Percentiles rank a stretch among this genome's conserved stretches.
Evolutionary conservation across 106 monocot genomes (phyloP).

Genomic region (Chionographis japonica): DNA sequence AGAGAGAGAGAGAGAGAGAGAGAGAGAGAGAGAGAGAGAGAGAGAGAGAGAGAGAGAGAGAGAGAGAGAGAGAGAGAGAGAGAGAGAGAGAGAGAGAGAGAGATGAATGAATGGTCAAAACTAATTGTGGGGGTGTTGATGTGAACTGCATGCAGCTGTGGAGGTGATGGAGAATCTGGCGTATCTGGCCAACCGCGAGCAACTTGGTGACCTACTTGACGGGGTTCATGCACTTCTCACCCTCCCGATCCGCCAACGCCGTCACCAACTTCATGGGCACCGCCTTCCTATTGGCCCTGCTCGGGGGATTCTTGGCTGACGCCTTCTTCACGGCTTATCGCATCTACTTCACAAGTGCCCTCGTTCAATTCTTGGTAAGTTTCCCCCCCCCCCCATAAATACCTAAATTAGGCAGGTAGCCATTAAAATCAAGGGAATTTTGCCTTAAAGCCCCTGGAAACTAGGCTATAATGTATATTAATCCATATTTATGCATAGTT

Average conservation of each 20-base stretch:
- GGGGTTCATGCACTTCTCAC: conserved; percentile 65
- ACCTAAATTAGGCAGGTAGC: neutral
- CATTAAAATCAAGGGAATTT: too few relatives aligned
- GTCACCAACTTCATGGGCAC: conserved; percentile 98
- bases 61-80: too few relatives aligned
- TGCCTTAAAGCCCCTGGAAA: too few relatives aligned
- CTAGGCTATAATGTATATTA: too few relatives aligned
- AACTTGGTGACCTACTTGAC: conserved; percentile 71
- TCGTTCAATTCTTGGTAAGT: conserved; percentile 64
- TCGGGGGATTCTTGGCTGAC: conserved; percentile 84
- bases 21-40: too few relatives aligned
- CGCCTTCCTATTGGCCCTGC: conserved; percentile 77
- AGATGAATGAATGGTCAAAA: too few relatives aligned
- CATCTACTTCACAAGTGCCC: conserved; percentile 59
- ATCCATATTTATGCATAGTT: too few relatives aligned
- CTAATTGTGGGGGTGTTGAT: too few relatives aligned
- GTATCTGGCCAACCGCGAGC: conserved; percentile 73
- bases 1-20: too few relatives aligned
- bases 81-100: too few relatives aligned
- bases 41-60: too few relatives aligned
- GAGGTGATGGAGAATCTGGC: conserved; percentile 88
- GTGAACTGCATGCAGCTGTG: conserved; percentile 37
- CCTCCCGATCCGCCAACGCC: conserved; percentile 47
- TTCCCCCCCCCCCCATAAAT: neutral
- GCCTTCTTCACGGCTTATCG: conserved; percentile 62